A percentile compares a stretch with the other conserved stretches of the same genome.
Evolutionary conservation across 1,284 basidiomycete genomes (phyloP).

Genomic region (Schizophyllum amplum): DNA sequence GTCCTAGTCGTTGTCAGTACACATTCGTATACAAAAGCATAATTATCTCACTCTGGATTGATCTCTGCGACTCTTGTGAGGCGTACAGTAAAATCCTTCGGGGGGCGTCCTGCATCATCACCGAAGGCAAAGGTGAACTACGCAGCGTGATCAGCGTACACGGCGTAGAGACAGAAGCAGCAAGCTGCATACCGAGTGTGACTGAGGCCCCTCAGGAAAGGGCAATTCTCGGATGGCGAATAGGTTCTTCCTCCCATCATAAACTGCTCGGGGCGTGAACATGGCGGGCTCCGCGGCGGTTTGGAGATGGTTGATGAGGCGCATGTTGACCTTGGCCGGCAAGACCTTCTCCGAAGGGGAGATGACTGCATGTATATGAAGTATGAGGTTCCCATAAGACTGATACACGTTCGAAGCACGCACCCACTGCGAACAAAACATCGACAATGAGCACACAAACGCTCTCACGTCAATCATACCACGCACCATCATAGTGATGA

Average conservation of each 20-base stretch:
- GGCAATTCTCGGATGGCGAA: conserved; percentile 51
- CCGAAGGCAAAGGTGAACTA: neutral
- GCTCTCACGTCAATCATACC: conserved; percentile 16
- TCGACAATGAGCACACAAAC: neutral
- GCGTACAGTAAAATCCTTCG: conserved; percentile 42
- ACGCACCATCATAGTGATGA: conserved; percentile 64
- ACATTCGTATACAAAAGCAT: neutral
- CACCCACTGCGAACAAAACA: neutral
- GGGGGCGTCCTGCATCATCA: conserved; percentile 15
- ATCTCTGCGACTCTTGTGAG: conserved; percentile 48
- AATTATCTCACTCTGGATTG: conserved; percentile 46
- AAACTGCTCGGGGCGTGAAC: conserved; percentile 53
- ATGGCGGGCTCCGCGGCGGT: conserved; percentile 42
- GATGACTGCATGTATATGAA: conserved; percentile 35
- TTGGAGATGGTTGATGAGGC: conserved; percentile 56
- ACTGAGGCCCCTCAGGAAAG: conserved; percentile 33
- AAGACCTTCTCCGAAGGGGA: conserved; percentile 56
- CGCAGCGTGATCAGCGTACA: neutral
- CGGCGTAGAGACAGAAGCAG: neutral
- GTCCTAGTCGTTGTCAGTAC: conserved; percentile 26
- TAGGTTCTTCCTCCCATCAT: conserved; percentile 74
- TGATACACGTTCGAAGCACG: conserved; percentile 8
- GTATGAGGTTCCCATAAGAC: neutral
- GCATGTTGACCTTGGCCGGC: conserved; percentile 58
- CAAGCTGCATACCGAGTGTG: conserved; percentile 42